Base-by-base conservation (phyloP, 495 filamentous ascomycete species). In the Aspergillus sclerotiicarbonarius region DNA sequence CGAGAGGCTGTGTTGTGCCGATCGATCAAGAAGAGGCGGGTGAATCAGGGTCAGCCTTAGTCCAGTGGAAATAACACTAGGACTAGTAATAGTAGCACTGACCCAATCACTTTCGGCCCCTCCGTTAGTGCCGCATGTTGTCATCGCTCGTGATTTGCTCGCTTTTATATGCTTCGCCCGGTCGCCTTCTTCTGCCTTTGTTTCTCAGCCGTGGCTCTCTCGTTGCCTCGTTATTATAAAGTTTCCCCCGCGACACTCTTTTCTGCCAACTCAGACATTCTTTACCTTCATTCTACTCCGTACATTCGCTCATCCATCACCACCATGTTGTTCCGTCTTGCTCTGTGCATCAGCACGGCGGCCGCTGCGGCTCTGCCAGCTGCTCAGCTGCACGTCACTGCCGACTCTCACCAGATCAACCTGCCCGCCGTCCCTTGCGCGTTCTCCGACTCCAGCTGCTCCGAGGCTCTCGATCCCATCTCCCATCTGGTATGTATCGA, bases 361-460 rank as follows among this genome's bases (percentile, higher is more conserved):
- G 39, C 62, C 31, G 62, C 62, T 4, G 5, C 30, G 19, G 54
- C 57, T 18, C 50, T 59, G 16, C 31, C 31, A 31, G 18, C 6
- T 8, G 54, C 56, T 33, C 30, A 25, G 51, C 19, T n/a, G 16
- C 31, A 48, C 8, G 32, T 31, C 55, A 43, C 59, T 12, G 41
- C 63, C 5, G 50, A 57, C n/a, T 48, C 57, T 18, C 69, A 69
- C 53, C 54, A 66, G 48, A 50, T 72, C 6, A 67, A 61, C 15
- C 58, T 74, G 15, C 65, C 65, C 6, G 69, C 64, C 48, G 52
- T 61, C 4, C 61, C 61, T 15, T 65, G 58, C 29, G 35, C 69
- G 0, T 51, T 67, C 12, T 54, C 56, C 1, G 29, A 55, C 15
- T 32, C 57, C 6, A 39, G 43, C 15, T 65, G 62, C 56, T 54